These are phyloP conservation scores for Rauvolfia tetraphylla DNA, from an alignment of 257 asterid species.

Conservation along the genomic window DNA sequence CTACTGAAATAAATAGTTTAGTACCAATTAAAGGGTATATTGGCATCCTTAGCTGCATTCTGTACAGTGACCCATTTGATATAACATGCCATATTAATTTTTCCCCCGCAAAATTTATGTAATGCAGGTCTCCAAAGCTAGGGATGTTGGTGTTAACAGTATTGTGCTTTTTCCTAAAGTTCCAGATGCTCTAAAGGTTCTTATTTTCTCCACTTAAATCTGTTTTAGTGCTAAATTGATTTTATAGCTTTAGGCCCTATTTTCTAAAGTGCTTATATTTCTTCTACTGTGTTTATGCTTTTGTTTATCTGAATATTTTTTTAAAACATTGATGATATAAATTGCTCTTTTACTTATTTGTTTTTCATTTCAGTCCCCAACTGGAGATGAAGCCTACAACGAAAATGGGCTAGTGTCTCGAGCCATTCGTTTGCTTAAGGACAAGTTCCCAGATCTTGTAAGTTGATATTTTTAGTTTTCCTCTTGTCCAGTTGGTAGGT, in stretches of 20 bases:
- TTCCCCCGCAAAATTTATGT: neutral
- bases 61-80: neutral
- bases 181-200: conserved; percentile 94
- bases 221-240: conserved; percentile 6
- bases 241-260: neutral
- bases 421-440: conserved; percentile 81
- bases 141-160: conserved; percentile 97
- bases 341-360: conserved; percentile 10
- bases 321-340: neutral
- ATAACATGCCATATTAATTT: neutral
- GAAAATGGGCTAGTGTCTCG: conserved; percentile 89
- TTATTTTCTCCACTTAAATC: neutral
- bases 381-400: conserved; percentile 93
- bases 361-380: conserved; percentile 50
- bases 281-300: neutral
- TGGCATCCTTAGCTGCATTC: neutral
- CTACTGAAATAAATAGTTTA: neutral
- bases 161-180: conserved; percentile 94
- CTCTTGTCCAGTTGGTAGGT: conserved; percentile 8
- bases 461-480: conserved; percentile 20
- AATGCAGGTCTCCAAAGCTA: conserved; percentile 77
- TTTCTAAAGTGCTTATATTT: neutral
- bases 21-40: neutral
- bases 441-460: conserved; percentile 96
- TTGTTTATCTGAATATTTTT: neutral